phyloP scores from a whole-genome alignment of 192 early-diverging fungal genomes.

The Dispira simplex region DNA sequence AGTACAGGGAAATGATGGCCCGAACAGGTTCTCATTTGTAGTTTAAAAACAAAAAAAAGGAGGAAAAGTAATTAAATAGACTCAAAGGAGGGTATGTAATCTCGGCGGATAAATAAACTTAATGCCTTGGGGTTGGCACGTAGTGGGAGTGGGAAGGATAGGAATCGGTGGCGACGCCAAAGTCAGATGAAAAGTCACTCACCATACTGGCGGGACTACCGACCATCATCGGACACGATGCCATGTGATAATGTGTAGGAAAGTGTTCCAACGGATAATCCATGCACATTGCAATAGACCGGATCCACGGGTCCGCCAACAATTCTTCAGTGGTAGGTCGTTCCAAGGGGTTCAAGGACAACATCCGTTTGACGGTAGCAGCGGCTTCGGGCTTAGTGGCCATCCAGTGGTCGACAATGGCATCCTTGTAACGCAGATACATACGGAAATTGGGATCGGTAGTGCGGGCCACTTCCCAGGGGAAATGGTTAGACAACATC shows the following conservation, averaged over 20 bases:
- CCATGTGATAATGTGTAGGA: not conserved
- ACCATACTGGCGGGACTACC: not conserved
- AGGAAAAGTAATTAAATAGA: too few species aligned
- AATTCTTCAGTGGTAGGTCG: conserved; percentile 69
- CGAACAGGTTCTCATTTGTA: too few species aligned
- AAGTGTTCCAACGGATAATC: not conserved
- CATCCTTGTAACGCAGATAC: conserved; percentile 27
- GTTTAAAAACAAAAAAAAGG: too few species aligned
- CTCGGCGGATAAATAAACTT: too few species aligned
- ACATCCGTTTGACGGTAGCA: conserved; percentile 43
- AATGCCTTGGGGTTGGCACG: too few species aligned
- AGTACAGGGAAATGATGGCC: too few species aligned
- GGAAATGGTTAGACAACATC: conserved; percentile 51
- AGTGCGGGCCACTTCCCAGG: conserved; percentile 41
- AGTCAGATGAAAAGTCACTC: not conserved
- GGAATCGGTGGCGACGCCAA: not conserved
- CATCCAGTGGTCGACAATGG: conserved; percentile 35
- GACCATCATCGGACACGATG: not conserved
- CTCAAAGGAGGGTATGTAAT: too few species aligned
- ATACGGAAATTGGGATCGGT: conserved; percentile 50
- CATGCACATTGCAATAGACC: conserved; percentile 11
- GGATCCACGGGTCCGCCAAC: conserved; percentile 57
- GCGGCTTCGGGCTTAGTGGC: conserved; percentile 12
- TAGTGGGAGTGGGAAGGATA: too few species aligned
- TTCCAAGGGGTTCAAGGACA: conserved; percentile 46